Base-by-base conservation (phyloP, 2,329 filamentous ascomycete genomes). In the Harringtonia lauricola region DNA sequence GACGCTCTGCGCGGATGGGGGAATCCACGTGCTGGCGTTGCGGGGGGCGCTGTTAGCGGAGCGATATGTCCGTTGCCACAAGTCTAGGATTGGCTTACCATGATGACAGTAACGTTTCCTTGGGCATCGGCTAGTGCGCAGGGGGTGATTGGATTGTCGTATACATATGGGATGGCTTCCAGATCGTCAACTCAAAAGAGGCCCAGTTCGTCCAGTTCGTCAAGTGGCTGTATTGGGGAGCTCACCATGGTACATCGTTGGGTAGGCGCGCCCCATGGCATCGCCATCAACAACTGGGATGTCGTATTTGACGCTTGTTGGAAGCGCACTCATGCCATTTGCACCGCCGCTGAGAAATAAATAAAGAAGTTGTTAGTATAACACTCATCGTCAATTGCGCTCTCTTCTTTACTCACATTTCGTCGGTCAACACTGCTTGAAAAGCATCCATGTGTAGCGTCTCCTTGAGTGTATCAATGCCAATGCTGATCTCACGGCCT, bases 211-310 rank as follows among this genome's bases (percentile, higher is more conserved):
- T n/a, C n/a, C n/a, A n/a, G n/a, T n/a, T n/a, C n/a, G n/a, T n/a
- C n/a, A n/a, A n/a, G n/a, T n/a, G n/a, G n/a, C n/a, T n/a, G n/a
- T n/a, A n/a, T n/a, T n/a, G n/a, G n/a, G n/a, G n/a, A n/a, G 13
- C 55, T 43, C 42, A 59, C 57, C 55, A 18, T 64, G 58, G 30
- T 61, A 74, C 49, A 67, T 68, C 1, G 68, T 70, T 0, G 71
- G 70, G 45, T 74, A 73, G 1, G 71, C 71, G 14, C 71, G 56
- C 0, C 72, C 72, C 71, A 75, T 74, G 68, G 67, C 72, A 52
- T 74, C 72, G 15, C 67, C 71, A 41, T 75, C 72, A 3, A 75
- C 64, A 3, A 63, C 64, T 0, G 71, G 70, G 1, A 73, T 50
- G 42, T 72, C 56, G 77, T 71, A 48, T 71, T 68, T 2, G 62